Base-by-base conservation (phyloP, 1,284 basidiomycete species). In the Uromyces viciae-fabae region DNA sequence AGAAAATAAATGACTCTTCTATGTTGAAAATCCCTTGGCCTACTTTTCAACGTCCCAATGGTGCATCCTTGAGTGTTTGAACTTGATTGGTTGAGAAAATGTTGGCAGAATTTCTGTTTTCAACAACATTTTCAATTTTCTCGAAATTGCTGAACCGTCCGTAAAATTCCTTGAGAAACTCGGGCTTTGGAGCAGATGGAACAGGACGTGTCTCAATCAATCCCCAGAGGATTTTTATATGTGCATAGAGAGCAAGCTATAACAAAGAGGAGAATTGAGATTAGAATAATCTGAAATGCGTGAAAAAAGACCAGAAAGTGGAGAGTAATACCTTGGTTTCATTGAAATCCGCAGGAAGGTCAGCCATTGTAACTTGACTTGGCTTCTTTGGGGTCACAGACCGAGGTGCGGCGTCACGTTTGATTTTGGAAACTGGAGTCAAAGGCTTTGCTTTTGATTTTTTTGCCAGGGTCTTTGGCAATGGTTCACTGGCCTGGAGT, bases 201-300 rank as follows among this genome's bases (percentile, higher is more conserved):
- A 75, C 56, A 0, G 58, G 40, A 9, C 58, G 31, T 42, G 31
- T 40, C 38, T 75, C 38, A n/a, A 43, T 3, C 40, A 75, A 33
- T 11, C 73, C 73, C 73, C 73, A 75, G 3, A 75, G 52, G 19
- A 75, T 33, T 42, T 43, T 52, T 25, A 75, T 75, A 33, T 75
- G 74, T 3, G 58, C n/a, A 36, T 62, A 33, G 3, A 75, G 46
- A 25, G 74, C 74, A 75, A 62, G 36, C 74, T 62, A 42, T 43
- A 72, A n/a, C n/a, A 64, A 11, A 31, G 7, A 22, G 28, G 5
- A 64, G 36, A 31, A 64, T 64, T 7, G 22, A 33, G 8, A 33
- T 9, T 8, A n/a, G 22, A 56, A 4, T 4, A 56, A 22, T 56
- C 7, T n/a, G 5, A 5, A 8, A 5, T 28, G 19, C 22, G 52